Conservation (phyloP, 768 basidiomycete genomes). For the Termitomyces titanicus region DNA sequence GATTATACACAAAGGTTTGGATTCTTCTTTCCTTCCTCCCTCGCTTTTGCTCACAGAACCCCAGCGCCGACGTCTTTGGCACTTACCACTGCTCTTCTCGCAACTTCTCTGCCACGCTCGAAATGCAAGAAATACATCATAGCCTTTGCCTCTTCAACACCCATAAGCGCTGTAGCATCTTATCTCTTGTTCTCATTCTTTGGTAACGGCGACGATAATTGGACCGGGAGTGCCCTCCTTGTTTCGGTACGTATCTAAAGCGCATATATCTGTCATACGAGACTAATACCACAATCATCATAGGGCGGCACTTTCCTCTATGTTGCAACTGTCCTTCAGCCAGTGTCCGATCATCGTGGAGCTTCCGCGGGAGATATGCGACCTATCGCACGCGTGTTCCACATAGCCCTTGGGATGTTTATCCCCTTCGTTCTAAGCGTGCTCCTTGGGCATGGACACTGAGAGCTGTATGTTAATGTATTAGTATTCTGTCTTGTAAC, state of each 20-base stretch:
- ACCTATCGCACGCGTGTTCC: conserved; percentile 40
- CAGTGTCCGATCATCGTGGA: conserved; percentile 49
- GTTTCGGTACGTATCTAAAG: conserved; percentile 61
- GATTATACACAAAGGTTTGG: conserved; percentile 81
- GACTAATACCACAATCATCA: neutral
- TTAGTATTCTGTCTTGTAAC: neutral
- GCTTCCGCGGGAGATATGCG: conserved; percentile 38
- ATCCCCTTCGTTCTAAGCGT: conserved; percentile 59
- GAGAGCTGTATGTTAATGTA: conserved; percentile 8
- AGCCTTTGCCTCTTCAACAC: conserved; percentile 82
- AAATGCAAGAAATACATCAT: conserved; percentile 74
- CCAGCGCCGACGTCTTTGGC: conserved; percentile 90
- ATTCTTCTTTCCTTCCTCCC: neutral
- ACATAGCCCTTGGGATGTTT: conserved; percentile 69
- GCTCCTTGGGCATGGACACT: conserved; percentile 62
- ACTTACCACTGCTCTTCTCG: conserved; percentile 79
- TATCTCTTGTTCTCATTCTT: conserved; percentile 62
- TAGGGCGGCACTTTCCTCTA: conserved; percentile 94
- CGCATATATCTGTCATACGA: neutral
- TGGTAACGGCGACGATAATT: conserved; percentile 42
- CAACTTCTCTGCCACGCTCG: conserved; percentile 60
- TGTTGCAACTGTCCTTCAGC: conserved; percentile 88
- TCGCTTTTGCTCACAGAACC: neutral
- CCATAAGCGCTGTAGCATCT: conserved; percentile 74
- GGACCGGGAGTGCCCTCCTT: conserved; percentile 76